Base-by-base conservation (phyloP, 2,329 filamentous ascomycete genomes). In the Pseudophaeomoniella oleicola region DNA sequence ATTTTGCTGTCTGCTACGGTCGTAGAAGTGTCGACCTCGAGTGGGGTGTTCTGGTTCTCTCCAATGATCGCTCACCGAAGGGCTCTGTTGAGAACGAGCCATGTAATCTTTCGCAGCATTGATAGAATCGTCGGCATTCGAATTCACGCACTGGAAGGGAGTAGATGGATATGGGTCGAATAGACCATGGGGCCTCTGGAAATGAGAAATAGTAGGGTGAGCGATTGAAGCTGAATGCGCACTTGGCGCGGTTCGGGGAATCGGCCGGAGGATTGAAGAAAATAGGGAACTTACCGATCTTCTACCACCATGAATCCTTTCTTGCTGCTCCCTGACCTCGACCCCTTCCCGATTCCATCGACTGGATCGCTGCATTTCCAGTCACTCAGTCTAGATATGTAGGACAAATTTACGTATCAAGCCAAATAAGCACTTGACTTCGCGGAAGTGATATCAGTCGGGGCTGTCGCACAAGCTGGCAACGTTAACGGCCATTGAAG, bases 61-160 rank as follows among this genome's bases (percentile, higher is more conserved):
- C 62, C 63, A 63, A 56, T 64, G 55, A 52, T 66, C 58, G 62
- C 57, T 67, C 60, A 65, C 57, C 51, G 58, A 57, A 53, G 61
- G 60, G 57, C 59, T 64, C 56, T 56, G 57, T 56, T 54, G 58
- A 52, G 60, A 62, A 54, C 59, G 60, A 58, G 63, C 63, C 63
- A 67, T 67, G 56, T 59, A 58, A 53, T 50, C 49, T 50, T 50
- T 51, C 52, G 48, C 59, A 47, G 55, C 63, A 66, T 66, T 53
- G 22, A 27, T 27, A 27, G 6, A n/a, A 27, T n/a, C 9, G 22
- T 27, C 52, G 56, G 22, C 22, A 27, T 27, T 27, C 22, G 22
- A 9, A 27, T 6, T 27, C 22, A 27, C 22, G 22, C 9, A 9
- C 22, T 6, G 6, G 9, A n/a, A 27, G 22, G 9, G 22, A 27